These are phyloP conservation scores for Gremmenia infestans DNA, from an alignment of 2,329 filamentous ascomycete genomes.

Conservation along the genomic window DNA sequence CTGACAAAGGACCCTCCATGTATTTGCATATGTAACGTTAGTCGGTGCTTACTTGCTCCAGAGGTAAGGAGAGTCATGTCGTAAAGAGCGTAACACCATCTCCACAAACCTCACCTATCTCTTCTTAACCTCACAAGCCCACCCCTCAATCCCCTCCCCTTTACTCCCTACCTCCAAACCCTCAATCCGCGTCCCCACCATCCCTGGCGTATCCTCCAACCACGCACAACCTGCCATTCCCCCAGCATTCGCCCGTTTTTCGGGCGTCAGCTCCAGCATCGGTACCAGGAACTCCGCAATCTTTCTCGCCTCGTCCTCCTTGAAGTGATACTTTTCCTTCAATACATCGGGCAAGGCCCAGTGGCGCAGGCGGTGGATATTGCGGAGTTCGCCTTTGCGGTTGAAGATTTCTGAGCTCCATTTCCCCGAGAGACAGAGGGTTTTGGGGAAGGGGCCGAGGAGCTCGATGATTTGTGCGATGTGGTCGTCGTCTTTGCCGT, in stretches of 20 bases:
- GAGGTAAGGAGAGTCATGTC: no score
- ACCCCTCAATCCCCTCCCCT: conserved; percentile 91
- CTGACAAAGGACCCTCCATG: neutral
- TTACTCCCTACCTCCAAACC: conserved; percentile 71
- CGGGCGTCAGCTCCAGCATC: conserved; percentile 85
- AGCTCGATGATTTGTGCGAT: conserved; percentile 98
- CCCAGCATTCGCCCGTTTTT: conserved; percentile 87
- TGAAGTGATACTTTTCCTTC: conserved; percentile 95
- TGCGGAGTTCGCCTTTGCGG: conserved; percentile 90
- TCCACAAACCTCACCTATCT: neutral
- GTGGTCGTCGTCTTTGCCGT: conserved; percentile 98
- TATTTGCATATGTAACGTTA: neutral
- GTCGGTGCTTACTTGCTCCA: no score
- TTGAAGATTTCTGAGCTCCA: conserved; percentile 99
- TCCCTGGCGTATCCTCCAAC: conserved; percentile 80
- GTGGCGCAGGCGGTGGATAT: conserved; percentile 92
- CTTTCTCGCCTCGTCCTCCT: conserved; percentile 70
- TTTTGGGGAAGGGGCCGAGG: conserved; percentile 87
- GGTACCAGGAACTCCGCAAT: conserved; percentile 81
- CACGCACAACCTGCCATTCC: conserved; percentile 87
- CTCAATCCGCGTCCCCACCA: conserved; percentile 73
- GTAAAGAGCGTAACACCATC: no score
- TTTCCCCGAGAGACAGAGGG: conserved; percentile 85
- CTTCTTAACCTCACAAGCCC: conserved; percentile 84
- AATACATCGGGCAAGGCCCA: conserved; percentile 94